These are phyloP conservation scores for Huntiella decipiens DNA, from an alignment of 2,329 filamentous ascomycete species.

Conservation along the genomic window DNA sequence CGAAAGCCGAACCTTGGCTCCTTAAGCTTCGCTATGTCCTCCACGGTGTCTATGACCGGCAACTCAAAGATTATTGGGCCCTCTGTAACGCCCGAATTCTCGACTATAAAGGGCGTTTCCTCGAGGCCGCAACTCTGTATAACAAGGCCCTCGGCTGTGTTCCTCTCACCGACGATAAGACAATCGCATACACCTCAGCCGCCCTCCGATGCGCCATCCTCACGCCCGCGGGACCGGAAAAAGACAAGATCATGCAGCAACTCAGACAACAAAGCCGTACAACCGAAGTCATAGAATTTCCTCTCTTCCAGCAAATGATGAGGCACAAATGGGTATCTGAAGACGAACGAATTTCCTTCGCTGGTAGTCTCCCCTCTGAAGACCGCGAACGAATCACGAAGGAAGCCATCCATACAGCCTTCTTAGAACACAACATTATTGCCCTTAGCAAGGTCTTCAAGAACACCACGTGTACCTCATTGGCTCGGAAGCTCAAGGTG, in stretches of 20 bases:
- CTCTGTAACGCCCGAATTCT: slow-evolving; percentile 84
- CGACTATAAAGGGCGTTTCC: slow-evolving; percentile 75
- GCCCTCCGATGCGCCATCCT: slow-evolving; percentile 86
- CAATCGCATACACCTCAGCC: slow-evolving; percentile 64
- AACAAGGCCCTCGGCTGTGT: slow-evolving; percentile 65
- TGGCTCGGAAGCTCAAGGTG: slow-evolving; percentile 61
- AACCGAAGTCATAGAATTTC: slow-evolving; percentile 54
- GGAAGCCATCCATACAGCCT: slow-evolving; percentile 28
- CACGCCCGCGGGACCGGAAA: slow-evolving; percentile 71
- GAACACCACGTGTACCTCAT: slow-evolving; percentile 57
- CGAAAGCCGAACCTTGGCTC: slow-evolving; percentile 65
- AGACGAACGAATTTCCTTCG: slow-evolving; percentile 73
- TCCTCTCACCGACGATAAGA: slow-evolving; percentile 68
- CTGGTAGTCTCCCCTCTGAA: slow-evolving; percentile 61
- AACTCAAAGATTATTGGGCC: slow-evolving; percentile 66
- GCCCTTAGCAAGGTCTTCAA: slow-evolving; percentile 62
- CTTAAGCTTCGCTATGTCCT: slow-evolving; percentile 62
- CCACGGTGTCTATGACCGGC: slow-evolving; percentile 53
- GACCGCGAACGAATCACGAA: slow-evolving; percentile 36
- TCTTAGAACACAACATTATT: slow-evolving; percentile 89
- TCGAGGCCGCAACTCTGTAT: slow-evolving; percentile 75
- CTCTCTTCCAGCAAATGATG: slow-evolving; percentile 95
- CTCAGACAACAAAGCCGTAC: slow-evolving; percentile 89
- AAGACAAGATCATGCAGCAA: slow-evolving; percentile 60
- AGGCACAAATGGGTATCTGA: slow-evolving; percentile 66